Conservation (phyloP, 2,329 filamentous ascomycete species). For the Leptodontidium sp. region DNA sequence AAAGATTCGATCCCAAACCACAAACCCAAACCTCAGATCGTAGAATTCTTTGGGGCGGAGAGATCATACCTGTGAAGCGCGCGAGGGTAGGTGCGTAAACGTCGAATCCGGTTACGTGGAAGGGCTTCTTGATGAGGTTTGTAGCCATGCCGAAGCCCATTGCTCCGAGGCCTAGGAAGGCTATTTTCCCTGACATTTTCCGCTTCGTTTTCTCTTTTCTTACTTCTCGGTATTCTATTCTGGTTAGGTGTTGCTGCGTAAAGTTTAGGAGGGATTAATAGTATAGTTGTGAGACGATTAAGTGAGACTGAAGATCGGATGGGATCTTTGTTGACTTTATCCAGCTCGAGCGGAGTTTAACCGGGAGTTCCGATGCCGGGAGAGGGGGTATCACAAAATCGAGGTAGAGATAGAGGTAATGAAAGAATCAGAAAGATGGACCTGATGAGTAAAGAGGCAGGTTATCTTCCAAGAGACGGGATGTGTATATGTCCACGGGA, state of each 20-base stretch:
- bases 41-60: too few relatives aligned
- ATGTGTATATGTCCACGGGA: background rate
- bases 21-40: too few relatives aligned
- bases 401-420: background rate
- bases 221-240: too few relatives aligned
- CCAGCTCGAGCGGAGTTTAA: background rate
- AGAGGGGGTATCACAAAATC: background rate
- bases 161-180: conserved; percentile 69
- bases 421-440: conserved; percentile 3
- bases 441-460: background rate
- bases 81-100: conserved; percentile 73
- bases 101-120: conserved; percentile 75
- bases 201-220: too few relatives aligned
- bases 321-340: conserved; percentile 17
- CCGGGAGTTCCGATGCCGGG: conserved; percentile 2
- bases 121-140: conserved; percentile 72
- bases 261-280: background rate
- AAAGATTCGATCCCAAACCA: too few relatives aligned
- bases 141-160: conserved; percentile 87
- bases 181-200: conserved; percentile 29
- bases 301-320: background rate
- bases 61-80: conserved; percentile 57
- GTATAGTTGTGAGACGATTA: background rate
- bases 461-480: background rate
- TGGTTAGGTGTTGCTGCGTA: background rate